These are phyloP conservation scores for Aphanomyces euteiches DNA, from an alignment of 352 stramenopile genomes.

Conservation along the genomic window DNA sequence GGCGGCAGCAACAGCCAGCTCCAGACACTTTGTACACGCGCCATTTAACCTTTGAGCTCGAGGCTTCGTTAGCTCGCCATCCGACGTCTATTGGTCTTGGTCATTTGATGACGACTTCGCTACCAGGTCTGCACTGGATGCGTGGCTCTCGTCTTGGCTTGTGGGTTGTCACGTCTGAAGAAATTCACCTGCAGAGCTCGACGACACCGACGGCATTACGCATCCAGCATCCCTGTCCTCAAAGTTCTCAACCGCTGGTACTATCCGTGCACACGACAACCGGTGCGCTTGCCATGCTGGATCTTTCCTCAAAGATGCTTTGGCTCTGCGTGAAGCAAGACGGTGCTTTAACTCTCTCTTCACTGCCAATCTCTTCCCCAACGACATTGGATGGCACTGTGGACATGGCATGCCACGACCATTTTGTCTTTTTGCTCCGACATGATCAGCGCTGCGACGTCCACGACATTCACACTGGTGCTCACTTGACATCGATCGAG, in stretches of 20 bases:
- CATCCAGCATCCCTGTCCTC: background rate
- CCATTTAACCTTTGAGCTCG: constrained; percentile 64
- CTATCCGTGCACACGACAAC: constrained; percentile 65
- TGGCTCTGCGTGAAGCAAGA: constrained; percentile 44
- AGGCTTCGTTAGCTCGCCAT: constrained; percentile 47
- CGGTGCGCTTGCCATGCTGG: constrained; percentile 63
- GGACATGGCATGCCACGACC: constrained; percentile 42
- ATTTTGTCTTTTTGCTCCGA: constrained; percentile 40
- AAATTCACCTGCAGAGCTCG: constrained; percentile 60
- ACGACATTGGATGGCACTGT: constrained; percentile 20
- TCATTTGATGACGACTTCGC: constrained; percentile 47
- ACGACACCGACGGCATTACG: constrained; percentile 41
- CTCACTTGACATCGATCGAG: constrained; percentile 33
- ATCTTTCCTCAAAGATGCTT: constrained; percentile 37
- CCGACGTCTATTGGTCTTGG: constrained; percentile 74
- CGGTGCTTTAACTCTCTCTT: background rate
- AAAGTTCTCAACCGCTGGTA: constrained; percentile 30
- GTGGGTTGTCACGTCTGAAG: constrained; percentile 58
- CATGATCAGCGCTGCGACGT: constrained; percentile 35
- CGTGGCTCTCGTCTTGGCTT: constrained; percentile 59
- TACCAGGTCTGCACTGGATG: constrained; percentile 41
- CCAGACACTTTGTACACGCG: constrained; percentile 64
- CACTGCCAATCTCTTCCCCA: too few relatives aligned
- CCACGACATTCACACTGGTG: constrained; percentile 55
- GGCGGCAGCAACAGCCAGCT: constrained; percentile 50